phyloP scores from a whole-genome alignment of 169 alveolate genomes.

The Neospora caninum region DNA sequence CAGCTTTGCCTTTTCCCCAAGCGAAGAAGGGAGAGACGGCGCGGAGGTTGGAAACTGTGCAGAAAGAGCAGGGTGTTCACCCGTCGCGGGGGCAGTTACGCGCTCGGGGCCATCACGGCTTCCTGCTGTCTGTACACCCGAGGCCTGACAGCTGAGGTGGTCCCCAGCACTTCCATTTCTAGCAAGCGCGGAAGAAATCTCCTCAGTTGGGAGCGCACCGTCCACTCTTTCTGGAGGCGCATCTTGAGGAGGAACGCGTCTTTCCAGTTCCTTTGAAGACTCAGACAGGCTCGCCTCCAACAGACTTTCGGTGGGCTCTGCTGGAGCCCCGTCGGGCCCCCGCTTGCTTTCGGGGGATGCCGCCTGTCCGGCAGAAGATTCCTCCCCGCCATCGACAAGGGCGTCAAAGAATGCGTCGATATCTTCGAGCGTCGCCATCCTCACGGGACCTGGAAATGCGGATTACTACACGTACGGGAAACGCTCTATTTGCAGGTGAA shows the following conservation, averaged over 20 bases:
- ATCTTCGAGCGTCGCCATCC: conserved; percentile 58
- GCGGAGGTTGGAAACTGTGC: not conserved
- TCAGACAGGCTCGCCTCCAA: too few species aligned
- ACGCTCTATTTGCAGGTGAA: too few species aligned
- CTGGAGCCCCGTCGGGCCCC: too few species aligned
- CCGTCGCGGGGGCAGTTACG: not conserved
- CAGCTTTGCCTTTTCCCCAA: not conserved
- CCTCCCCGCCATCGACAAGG: conserved; percentile 47
- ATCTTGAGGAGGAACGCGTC: too few species aligned
- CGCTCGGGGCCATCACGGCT: not conserved
- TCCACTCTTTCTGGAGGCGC: too few species aligned
- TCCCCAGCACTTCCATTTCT: not conserved
- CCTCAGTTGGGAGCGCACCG: not conserved
- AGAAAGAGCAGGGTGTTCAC: too few species aligned
- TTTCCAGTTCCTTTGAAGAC: too few species aligned
- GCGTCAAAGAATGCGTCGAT: conserved; percentile 64
- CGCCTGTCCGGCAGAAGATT: too few species aligned
- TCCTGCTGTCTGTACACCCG: not conserved
- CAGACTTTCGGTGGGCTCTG: too few species aligned
- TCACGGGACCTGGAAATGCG: too few species aligned
- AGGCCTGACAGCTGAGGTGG: not conserved
- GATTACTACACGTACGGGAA: too few species aligned
- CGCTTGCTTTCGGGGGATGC: too few species aligned
- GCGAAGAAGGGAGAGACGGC: not conserved
- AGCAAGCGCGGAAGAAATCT: conserved; percentile 13